Evolutionary conservation across 805 yeast genomes (phyloP), one percentile per base, ranked within the genome.

Genomic region (Brettanomyces custersianus): DNA sequence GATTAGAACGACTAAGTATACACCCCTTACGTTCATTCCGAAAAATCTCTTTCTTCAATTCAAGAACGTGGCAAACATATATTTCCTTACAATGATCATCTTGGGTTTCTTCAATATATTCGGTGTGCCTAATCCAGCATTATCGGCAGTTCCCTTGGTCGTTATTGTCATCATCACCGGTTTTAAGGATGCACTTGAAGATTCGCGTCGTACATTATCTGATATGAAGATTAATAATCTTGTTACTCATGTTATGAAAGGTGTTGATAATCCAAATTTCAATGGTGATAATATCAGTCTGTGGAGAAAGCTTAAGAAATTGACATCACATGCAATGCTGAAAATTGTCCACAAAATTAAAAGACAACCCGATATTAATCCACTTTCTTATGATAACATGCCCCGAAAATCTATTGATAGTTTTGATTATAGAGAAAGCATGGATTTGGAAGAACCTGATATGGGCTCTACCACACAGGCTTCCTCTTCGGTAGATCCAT

Each of bases 1-100:
- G 57, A 85, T 92, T 47, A 76, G 96, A 63, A 87, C 97, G 0
- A 86, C 98, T 3, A 90, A 86, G 62, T 90, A 90, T 59, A 90
- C 96, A 2, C 96, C 97, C 5, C 54, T 92, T 31, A 66, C 86
- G 7, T 90, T 90, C 52, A 45, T 92, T 21, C 97, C 97, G 3
- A 87, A 87, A 56, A 87, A 90, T 59, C 57, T 90, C 33, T 57
- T 62, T 31, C 69, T 72, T 44, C 97, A 92, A 62, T 88, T 88
- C 58, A 75, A 72, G 46, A 90, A 88, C 56, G 74, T 88, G 43
- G 98, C 98, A 30, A 90, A 90, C 59, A 64, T 85, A 34, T 90
- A 87, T 63, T 90, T 90, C 69, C 63, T 90, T 48, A 63, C 77
- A 24, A 65, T 85, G 60, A 80, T 80, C 50, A 78, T 90, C 44